Base-by-base conservation (phyloP, 2,329 filamentous ascomycete genomes). In the Sclerotinia minor region DNA sequence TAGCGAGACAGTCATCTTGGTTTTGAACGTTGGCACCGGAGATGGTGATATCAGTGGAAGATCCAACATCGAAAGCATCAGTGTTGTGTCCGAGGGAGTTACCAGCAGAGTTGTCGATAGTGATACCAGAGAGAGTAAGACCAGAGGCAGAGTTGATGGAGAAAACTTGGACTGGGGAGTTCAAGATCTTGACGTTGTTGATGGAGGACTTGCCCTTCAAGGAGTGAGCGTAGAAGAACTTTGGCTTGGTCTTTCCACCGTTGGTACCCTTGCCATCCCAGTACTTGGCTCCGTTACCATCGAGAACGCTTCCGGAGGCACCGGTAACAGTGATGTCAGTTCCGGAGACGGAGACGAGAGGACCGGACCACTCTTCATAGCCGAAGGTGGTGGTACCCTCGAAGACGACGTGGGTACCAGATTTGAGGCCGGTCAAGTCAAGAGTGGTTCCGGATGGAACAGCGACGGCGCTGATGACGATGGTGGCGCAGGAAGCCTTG, bases 351-450 rank as follows among this genome's bases (percentile, higher is more conserved):
- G 72, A 82, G 72, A 91, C 82, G 19, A 91, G 80, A 55, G 88
- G 88, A 0, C 89, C 88, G 1, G 77, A 76, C 88, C 88, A 91
- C 73, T 88, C 84, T 70, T 85, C 80, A 79, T 89, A 90, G 26
- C 81, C 88, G 74, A 88, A 91, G 65, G 84, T 86, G n/a, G 88
- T 91, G 19, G 81, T 85, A 54, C 89, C 89, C 68, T 85, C 77
- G 77, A 91, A 91, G 72, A 84, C 85, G 70, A 90, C 82, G 67
- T 77, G 24, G 50, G 85, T 86, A 70, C 82, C 83, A 24, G 77
- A 74, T 1, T 80, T 80, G 50, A 88, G 79, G 26, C 79, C 78
- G 17, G 85, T 85, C 69, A 89, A 75, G 73, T 89, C 85, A 3
- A 89, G 81, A 3, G 86, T 88, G 13, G 79, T 79, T 32, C 85